These are phyloP conservation scores for Boletus barrowsii DNA, from an alignment of 768 basidiomycete species.

Conservation along the genomic window DNA sequence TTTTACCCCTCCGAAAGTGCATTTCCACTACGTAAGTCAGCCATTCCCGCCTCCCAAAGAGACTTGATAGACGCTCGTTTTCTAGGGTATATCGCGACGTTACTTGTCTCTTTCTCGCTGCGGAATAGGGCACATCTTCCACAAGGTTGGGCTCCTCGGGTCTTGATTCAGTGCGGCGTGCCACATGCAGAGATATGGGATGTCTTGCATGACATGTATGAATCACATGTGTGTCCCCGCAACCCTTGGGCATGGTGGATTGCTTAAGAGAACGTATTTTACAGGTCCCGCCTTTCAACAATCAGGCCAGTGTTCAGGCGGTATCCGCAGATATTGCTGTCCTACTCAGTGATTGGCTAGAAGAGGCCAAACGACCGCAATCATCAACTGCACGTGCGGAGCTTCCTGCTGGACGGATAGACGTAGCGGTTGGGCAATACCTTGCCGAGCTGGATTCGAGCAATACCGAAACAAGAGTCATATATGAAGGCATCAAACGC, in stretches of 20 bases:
- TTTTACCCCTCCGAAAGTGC: conserved; percentile 91
- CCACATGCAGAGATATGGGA: conserved; percentile 83
- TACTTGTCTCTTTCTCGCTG: conserved; percentile 73
- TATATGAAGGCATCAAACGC: conserved; percentile 70
- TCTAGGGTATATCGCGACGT: conserved; percentile 69
- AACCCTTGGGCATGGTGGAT: background rate
- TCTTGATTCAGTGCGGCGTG: conserved; percentile 78
- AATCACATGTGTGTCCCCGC: conserved; percentile 65
- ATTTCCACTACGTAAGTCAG: conserved; percentile 75
- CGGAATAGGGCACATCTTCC: conserved; percentile 56
- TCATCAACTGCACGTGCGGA: conserved; percentile 59
- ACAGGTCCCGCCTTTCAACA: conserved; percentile 81
- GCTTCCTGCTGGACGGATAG: conserved; percentile 77
- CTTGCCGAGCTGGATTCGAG: conserved; percentile 63
- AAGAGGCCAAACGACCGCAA: conserved; percentile 71
- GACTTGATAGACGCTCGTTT: background rate
- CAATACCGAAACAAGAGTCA: conserved; percentile 56
- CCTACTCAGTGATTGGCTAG: conserved; percentile 77
- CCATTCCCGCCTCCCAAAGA: background rate
- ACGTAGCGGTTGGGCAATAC: conserved; percentile 71
- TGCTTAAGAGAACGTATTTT: conserved; percentile 1
- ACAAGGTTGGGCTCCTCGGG: conserved; percentile 78
- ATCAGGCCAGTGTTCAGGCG: conserved; percentile 73
- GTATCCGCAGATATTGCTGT: conserved; percentile 81
- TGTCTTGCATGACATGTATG: conserved; percentile 80